Conservation (phyloP, 129 eudicot genomes). For the Saposhnikovia divaricata region DNA sequence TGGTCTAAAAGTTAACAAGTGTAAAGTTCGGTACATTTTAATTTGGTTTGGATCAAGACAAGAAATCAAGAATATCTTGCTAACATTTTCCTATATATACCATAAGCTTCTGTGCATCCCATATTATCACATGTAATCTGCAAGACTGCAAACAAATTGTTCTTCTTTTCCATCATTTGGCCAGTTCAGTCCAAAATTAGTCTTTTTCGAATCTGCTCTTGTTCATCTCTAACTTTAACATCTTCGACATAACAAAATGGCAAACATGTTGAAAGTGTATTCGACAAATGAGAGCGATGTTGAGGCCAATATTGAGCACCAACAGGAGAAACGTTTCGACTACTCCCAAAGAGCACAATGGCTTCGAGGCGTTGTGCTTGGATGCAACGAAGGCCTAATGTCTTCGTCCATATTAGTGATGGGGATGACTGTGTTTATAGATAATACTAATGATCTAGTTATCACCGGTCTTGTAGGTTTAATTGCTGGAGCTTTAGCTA, state of each 20-base stretch:
- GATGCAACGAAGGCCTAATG: not conserved
- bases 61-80: not conserved
- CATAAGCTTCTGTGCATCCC: not conserved
- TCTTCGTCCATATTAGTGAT: not conserved
- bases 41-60: not conserved
- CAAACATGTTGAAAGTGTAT: not conserved
- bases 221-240: too few relatives aligned
- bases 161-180: not conserved
- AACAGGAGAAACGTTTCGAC: not conserved
- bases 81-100: not conserved
- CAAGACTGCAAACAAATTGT: not conserved
- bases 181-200: too few relatives aligned
- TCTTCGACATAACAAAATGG: not conserved
- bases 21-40: not conserved
- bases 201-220: not conserved
- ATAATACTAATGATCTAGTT: not conserved
- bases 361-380: conserved; percentile 5
- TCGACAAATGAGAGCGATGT: not conserved
- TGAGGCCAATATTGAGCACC: not conserved
- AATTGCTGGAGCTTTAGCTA: conserved; percentile 1
- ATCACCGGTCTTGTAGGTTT: not conserved
- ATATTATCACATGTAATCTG: not conserved
- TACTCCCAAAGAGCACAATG: not conserved
- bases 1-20: not conserved
- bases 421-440: not conserved